Evolutionary conservation across 108 stramenopile genomes (phyloP).

Genomic region (Cyclotella kingstonii): DNA sequence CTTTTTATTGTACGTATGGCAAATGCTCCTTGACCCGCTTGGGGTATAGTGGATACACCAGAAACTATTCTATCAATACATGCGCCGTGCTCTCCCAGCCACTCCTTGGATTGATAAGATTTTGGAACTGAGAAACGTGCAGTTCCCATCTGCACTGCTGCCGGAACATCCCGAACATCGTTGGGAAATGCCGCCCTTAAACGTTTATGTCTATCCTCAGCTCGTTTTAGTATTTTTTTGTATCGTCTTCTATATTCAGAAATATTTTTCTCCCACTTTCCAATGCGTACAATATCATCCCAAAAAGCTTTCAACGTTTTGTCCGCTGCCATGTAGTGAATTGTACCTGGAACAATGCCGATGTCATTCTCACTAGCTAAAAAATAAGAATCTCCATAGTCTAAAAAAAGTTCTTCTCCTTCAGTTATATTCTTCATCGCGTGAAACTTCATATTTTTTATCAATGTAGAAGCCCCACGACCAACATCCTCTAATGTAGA

Average conservation of each 20-base stretch:
- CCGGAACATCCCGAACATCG: slow-evolving; percentile 14
- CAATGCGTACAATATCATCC: neutral
- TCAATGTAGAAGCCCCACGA: slow-evolving; percentile 50
- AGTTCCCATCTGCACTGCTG: slow-evolving; percentile 7
- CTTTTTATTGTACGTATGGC: slow-evolving; percentile 19
- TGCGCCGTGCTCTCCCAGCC: slow-evolving; percentile 34
- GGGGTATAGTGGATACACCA: slow-evolving; percentile 17
- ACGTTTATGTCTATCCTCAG: slow-evolving; percentile 5
- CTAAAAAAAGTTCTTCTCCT: slow-evolving; percentile 73
- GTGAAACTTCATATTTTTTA: slow-evolving; percentile 30
- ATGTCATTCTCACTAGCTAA: no score
- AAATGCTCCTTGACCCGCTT: slow-evolving; percentile 42
- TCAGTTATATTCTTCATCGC: slow-evolving; percentile 38
- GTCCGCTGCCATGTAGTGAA: neutral
- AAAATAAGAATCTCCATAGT: no score
- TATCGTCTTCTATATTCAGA: neutral
- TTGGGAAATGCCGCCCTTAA: slow-evolving; percentile 25
- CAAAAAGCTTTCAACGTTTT: neutral
- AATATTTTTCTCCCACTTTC: neutral
- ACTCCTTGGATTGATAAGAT: slow-evolving; percentile 17
- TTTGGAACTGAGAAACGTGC: slow-evolving; percentile 28
- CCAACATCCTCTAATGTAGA: slow-evolving; percentile 44
- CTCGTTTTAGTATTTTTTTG: neutral
- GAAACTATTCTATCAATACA: slow-evolving; percentile 37
- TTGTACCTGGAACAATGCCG: no score